These are phyloP conservation scores for Thalassiosira livingstoniorum DNA, from an alignment of 352 stramenopile species.

Conservation along the genomic window DNA sequence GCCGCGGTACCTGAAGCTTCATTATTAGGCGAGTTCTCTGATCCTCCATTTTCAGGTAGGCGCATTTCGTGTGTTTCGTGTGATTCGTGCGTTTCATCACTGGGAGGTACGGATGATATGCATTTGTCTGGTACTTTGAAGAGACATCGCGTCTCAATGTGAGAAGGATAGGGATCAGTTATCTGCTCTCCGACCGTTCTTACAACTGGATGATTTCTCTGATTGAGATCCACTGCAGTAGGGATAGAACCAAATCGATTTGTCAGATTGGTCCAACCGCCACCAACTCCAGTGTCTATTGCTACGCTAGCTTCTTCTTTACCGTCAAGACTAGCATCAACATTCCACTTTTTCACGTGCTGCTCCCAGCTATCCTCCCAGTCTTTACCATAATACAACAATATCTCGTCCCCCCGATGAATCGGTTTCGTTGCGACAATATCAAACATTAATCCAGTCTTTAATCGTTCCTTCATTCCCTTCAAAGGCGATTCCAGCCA, in stretches of 20 bases:
- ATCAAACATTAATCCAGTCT: conserved; percentile 61
- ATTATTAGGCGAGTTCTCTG: too few relatives aligned
- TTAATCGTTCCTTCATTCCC: conserved; percentile 36
- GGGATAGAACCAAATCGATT: not conserved
- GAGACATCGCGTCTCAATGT: conserved; percentile 58
- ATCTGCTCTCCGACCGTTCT: conserved; percentile 67
- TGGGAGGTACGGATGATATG: not conserved
- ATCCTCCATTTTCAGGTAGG: too few relatives aligned
- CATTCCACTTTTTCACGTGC: conserved; percentile 46
- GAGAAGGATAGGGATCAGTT: conserved; percentile 63
- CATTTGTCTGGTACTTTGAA: conserved; percentile 39
- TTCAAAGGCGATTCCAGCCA: conserved; percentile 43
- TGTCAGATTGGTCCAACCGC: conserved; percentile 21
- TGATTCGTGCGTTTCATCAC: too few relatives aligned
- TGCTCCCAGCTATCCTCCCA: conserved; percentile 54
- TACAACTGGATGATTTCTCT: conserved; percentile 24
- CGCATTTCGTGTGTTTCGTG: too few relatives aligned
- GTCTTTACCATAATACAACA: conserved; percentile 53
- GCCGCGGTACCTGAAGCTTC: not conserved
- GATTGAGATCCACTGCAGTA: not conserved
- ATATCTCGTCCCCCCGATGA: conserved; percentile 47
- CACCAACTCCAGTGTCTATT: too few relatives aligned
- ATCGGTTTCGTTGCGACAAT: conserved; percentile 58
- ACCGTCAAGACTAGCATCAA: conserved; percentile 7
- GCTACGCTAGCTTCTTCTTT: not conserved